Percentiles rank a stretch among this genome's conserved stretches.
phyloP scores from a whole-genome alignment of 2,329 filamentous ascomycete genomes.

The Ceratocystis diversiconidia region DNA sequence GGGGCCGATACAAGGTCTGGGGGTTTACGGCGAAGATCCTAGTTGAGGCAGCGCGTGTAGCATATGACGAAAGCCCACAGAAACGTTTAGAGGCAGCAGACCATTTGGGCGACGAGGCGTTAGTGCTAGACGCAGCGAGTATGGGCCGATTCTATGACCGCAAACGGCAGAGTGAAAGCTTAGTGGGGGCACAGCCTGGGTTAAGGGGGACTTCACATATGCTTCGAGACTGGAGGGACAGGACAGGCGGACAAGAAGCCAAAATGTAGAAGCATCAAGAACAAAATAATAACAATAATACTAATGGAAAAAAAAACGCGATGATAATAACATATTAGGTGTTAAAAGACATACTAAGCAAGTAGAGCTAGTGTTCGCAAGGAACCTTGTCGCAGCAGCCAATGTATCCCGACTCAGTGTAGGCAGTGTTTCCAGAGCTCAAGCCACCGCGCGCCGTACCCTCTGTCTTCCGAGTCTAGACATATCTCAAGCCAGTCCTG shows the following conservation, averaged over 20 bases:
- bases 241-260: constrained; percentile 9
- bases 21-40: constrained; percentile 88
- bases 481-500: neutral
- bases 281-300: neutral
- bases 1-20: constrained; percentile 66
- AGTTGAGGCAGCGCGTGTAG: constrained; percentile 73
- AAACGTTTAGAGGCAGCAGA: constrained; percentile 57
- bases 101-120: constrained; percentile 37
- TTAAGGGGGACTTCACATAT: constrained; percentile 9
- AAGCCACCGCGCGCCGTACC: neutral
- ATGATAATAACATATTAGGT: neutral
- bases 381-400: neutral
- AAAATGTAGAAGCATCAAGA: constrained; percentile 15
- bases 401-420: neutral
- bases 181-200: neutral
- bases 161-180: constrained; percentile 3
- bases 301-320: neutral
- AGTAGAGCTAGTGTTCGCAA: neutral
- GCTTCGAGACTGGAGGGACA: constrained; percentile 8
- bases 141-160: constrained; percentile 32
- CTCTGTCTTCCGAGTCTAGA: neutral
- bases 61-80: constrained; percentile 60
- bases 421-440: neutral
- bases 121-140: constrained; percentile 34
- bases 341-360: neutral